phyloP scores from a whole-genome alignment of 1,139 yeast genomes.

The Saccharomycopsis hybrid region DNA sequence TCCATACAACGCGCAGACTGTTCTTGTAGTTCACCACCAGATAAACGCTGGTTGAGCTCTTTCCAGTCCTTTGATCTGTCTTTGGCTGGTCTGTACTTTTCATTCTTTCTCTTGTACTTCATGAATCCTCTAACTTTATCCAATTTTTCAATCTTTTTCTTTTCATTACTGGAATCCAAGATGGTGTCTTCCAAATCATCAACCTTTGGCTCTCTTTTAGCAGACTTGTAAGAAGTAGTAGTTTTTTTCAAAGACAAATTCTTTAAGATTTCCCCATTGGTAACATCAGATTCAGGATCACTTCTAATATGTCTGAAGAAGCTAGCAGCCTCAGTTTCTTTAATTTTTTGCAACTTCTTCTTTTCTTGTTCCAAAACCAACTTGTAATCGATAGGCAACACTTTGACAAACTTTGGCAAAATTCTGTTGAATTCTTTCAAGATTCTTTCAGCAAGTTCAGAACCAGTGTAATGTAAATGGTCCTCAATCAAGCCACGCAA shows the following conservation, averaged over 20 bases:
- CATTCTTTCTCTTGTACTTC: slow-evolving; percentile 86
- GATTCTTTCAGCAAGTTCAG: slow-evolving; percentile 81
- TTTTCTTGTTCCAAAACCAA: slow-evolving; percentile 77
- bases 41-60: slow-evolving; percentile 75
- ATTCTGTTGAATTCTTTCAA: slow-evolving; percentile 82
- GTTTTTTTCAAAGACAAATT: slow-evolving; percentile 40
- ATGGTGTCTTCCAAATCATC: slow-evolving; percentile 87
- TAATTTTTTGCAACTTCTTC: slow-evolving; percentile 34
- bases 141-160: slow-evolving; percentile 47
- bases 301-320: slow-evolving; percentile 65
- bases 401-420: slow-evolving; percentile 87
- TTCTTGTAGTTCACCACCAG: slow-evolving; percentile 77
- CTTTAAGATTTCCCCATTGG: slow-evolving; percentile 66
- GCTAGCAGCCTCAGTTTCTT: slow-evolving; percentile 47
- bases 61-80: slow-evolving; percentile 86
- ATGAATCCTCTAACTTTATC: slow-evolving; percentile 89
- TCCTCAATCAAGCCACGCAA: slow-evolving; percentile 91
- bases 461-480: slow-evolving; percentile 90
- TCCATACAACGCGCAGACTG: slow-evolving; percentile 99
- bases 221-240: slow-evolving; percentile 40
- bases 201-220: slow-evolving; percentile 69
- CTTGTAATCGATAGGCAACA: slow-evolving; percentile 87
- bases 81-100: slow-evolving; percentile 74
- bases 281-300: slow-evolving; percentile 80
- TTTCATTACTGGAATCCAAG: slow-evolving; percentile 57